phyloP scores from a whole-genome alignment of 192 early-diverging fungal species.

The Coemansia guatemalensis region DNA sequence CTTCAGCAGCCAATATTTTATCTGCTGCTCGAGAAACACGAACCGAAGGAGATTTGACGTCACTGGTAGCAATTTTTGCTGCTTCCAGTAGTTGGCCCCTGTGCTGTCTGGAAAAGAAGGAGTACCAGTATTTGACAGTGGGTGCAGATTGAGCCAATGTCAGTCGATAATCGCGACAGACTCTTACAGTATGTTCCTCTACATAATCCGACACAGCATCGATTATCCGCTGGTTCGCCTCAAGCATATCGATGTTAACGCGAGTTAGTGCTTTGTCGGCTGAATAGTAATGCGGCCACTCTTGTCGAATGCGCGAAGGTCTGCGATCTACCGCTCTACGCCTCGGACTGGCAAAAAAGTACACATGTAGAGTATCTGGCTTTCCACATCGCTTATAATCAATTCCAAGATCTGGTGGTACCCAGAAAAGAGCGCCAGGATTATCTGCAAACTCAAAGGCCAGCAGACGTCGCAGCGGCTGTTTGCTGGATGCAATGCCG shows the following conservation, averaged over 20 bases:
- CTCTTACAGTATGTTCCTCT: constrained; percentile 2
- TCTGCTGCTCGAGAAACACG: neutral
- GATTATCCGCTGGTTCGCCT: neutral
- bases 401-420: constrained; percentile 59
- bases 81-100: neutral
- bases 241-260: constrained; percentile 21
- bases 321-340: neutral
- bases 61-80: neutral
- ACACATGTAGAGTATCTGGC: constrained; percentile 8
- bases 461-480: constrained; percentile 21
- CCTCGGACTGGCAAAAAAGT: constrained; percentile 21
- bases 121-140: constrained; percentile 19
- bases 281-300: constrained; percentile 18
- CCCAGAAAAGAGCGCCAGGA: constrained; percentile 47
- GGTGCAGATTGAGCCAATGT: constrained; percentile 20
- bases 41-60: neutral
- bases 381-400: constrained; percentile 30
- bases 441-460: constrained; percentile 61
- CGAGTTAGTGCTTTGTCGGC: constrained; percentile 18
- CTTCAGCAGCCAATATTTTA: neutral
- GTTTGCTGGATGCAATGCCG: neutral
- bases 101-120: constrained; percentile 25
- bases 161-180: constrained; percentile 34
- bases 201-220: constrained; percentile 17
- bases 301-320: constrained; percentile 17